phyloP scores from a whole-genome alignment of 192 early-diverging fungal genomes.

The Backusella macrospora region DNA sequence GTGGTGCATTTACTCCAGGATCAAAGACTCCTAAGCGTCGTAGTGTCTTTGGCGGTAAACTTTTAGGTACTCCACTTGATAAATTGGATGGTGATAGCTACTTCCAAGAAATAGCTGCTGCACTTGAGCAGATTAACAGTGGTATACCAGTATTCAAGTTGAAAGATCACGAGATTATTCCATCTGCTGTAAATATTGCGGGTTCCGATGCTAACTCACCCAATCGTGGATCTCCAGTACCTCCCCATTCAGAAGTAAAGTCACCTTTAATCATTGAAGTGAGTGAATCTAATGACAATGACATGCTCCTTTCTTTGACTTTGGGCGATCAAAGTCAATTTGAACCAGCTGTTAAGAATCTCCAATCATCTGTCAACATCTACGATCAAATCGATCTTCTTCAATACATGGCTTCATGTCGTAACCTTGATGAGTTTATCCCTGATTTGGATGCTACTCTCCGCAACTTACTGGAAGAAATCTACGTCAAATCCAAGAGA shows the following conservation, averaged over 20 bases:
- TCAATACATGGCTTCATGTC: conserved; percentile 76
- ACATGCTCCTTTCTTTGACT: conserved; percentile 59
- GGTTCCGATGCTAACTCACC: not conserved
- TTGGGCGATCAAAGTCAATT: conserved; percentile 67
- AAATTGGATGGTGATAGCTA: conserved; percentile 37
- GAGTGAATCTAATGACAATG: not conserved
- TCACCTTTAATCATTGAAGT: not conserved
- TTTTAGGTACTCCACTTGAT: conserved; percentile 30
- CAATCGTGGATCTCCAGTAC: conserved; percentile 29
- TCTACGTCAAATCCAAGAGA: conserved; percentile 78
- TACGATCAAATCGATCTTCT: conserved; percentile 83
- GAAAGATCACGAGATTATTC: conserved; percentile 49
- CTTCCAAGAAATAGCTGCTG: conserved; percentile 40
- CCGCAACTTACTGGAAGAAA: conserved; percentile 72
- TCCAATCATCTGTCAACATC: conserved; percentile 67
- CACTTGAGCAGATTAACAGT: conserved; percentile 30
- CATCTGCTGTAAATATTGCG: not conserved
- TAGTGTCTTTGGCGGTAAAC: conserved; percentile 34
- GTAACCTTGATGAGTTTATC: conserved; percentile 61
- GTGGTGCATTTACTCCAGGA: conserved; percentile 45
- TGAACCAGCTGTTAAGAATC: conserved; percentile 58
- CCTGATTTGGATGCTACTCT: conserved; percentile 57
- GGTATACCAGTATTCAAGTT: conserved; percentile 45
- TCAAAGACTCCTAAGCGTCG: conserved; percentile 42
- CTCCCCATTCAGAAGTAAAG: not conserved